Percentiles rank a stretch among this genome's conserved stretches.
phyloP scores from a whole-genome alignment of 768 basidiomycete genomes.

The Trametopsis cervina region DNA sequence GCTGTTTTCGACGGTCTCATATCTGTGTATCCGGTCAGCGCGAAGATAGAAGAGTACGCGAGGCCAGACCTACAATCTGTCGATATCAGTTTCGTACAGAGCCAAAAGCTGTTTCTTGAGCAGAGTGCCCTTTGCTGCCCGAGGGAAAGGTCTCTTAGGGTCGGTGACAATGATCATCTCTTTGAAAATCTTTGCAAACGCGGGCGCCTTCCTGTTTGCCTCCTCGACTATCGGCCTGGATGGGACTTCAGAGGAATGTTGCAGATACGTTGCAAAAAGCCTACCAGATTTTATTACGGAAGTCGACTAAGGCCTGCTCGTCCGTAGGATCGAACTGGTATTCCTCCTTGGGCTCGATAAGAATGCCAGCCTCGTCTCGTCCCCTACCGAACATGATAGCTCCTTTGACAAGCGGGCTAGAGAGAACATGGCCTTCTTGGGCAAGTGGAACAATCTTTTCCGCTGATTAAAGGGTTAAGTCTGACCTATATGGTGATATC shows the following conservation, averaged over 20 bases:
- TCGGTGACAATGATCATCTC: conserved; percentile 18
- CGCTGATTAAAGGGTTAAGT: not conserved
- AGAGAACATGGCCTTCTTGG: conserved; percentile 28
- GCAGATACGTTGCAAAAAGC: not conserved
- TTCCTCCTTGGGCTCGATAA: conserved; percentile 27
- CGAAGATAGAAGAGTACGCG: not conserved
- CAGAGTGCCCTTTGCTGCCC: conserved; percentile 11
- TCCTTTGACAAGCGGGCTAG: conserved; percentile 22
- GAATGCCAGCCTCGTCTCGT: conserved; percentile 29
- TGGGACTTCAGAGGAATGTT: not conserved
- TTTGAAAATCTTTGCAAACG: conserved; percentile 26
- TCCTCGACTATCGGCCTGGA: conserved; percentile 21
- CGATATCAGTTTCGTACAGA: conserved; percentile 9
- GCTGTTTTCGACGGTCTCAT: conserved; percentile 14
- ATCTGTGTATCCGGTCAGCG: conserved; percentile 4
- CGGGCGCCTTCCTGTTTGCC: conserved; percentile 20
- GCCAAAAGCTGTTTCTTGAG: conserved; percentile 7
- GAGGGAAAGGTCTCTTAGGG: conserved; percentile 8
- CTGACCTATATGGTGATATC: not conserved
- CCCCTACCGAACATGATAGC: conserved; percentile 35
- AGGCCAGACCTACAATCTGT: conserved; percentile 2
- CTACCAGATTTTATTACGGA: conserved; percentile 10
- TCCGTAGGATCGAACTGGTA: conserved; percentile 22
- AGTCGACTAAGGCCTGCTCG: conserved; percentile 5
- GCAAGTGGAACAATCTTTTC: conserved; percentile 12